Evolutionary conservation across 1,284 basidiomycete genomes (phyloP).

Genomic region (Fomitopsis pinicola): DNA sequence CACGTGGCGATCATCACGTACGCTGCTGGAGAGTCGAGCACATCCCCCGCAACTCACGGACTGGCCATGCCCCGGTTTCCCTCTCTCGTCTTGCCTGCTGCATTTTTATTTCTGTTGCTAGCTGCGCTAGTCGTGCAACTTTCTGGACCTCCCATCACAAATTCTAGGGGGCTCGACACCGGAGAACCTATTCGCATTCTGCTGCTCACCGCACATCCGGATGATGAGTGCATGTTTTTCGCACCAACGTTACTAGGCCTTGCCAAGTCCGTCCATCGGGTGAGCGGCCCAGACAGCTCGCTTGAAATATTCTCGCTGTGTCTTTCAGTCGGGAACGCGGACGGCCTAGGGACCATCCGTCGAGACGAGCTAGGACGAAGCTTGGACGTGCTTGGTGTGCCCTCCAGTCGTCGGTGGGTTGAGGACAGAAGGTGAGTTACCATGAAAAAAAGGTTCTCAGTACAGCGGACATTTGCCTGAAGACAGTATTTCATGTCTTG

Average conservation of each 20-base stretch:
- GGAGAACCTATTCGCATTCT: conserved; percentile 37
- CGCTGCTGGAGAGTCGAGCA: too few species aligned
- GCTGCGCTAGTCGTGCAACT: conserved; percentile 8
- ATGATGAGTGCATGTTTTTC: conserved; percentile 94
- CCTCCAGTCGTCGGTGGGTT: conserved; percentile 48
- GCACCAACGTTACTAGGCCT: conserved; percentile 72
- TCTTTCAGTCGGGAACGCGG: conserved; percentile 71
- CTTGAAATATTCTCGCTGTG: conserved; percentile 50
- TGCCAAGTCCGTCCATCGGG: background rate
- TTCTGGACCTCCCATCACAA: conserved; percentile 5
- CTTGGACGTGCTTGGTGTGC: conserved; percentile 70
- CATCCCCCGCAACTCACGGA: background rate
- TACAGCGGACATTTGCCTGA: background rate
- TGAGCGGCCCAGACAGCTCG: background rate
- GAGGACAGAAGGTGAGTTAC: conserved; percentile 70
- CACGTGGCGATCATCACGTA: too few species aligned
- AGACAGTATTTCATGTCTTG: background rate
- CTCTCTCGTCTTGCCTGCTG: background rate
- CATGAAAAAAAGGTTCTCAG: background rate
- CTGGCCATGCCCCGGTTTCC: background rate
- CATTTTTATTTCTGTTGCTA: too few species aligned
- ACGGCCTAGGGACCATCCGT: conserved; percentile 71
- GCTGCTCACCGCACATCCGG: conserved; percentile 83
- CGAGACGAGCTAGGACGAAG: conserved; percentile 63
- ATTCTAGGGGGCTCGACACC: background rate